phyloP scores from a whole-genome alignment of 495 filamentous ascomycete genomes.

The Daldinia bambusicola region DNA sequence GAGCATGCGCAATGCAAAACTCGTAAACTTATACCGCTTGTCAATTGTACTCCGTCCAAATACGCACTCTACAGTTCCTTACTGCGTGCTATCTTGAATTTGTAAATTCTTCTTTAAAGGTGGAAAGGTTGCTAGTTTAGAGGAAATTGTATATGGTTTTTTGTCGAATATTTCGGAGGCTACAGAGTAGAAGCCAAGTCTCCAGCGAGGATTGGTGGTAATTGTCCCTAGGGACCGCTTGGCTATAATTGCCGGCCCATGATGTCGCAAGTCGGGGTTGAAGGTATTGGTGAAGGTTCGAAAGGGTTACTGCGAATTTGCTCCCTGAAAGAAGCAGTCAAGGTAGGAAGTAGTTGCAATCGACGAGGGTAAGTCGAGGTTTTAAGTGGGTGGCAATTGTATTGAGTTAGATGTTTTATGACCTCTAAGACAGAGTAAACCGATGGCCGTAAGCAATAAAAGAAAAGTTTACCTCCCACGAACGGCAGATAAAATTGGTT shows the following conservation, averaged over 20 bases:
- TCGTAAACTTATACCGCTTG: slow-evolving; percentile 2
- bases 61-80: slow-evolving; percentile 10
- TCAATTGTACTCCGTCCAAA: slow-evolving; percentile 15
- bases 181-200: slow-evolving; percentile 44
- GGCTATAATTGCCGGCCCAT: slow-evolving; percentile 66
- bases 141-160: slow-evolving; percentile 17
- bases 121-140: slow-evolving; percentile 5
- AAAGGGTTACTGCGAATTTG: slow-evolving; percentile 9
- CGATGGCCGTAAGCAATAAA: slow-evolving; percentile 18
- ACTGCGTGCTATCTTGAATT: slow-evolving; percentile 27
- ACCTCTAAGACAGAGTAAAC: slow-evolving; percentile 9
- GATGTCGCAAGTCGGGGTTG: slow-evolving; percentile 31
- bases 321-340: slow-evolving; percentile 16
- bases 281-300: slow-evolving; percentile 6
- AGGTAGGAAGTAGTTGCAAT: slow-evolving; percentile 10
- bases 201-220: slow-evolving; percentile 45
- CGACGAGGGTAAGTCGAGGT: slow-evolving; percentile 22
- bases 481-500: slow-evolving; percentile 23
- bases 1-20: slow-evolving; percentile 13
- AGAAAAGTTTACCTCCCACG: neutral
- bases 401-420: slow-evolving; percentile 16
- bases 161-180: slow-evolving; percentile 22
- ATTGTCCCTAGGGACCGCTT: slow-evolving; percentile 66
- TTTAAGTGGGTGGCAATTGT: slow-evolving; percentile 27
- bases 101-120: slow-evolving; percentile 10